Conservation (phyloP, 768 basidiomycete genomes). For the Phaffia tasmanica region DNA sequence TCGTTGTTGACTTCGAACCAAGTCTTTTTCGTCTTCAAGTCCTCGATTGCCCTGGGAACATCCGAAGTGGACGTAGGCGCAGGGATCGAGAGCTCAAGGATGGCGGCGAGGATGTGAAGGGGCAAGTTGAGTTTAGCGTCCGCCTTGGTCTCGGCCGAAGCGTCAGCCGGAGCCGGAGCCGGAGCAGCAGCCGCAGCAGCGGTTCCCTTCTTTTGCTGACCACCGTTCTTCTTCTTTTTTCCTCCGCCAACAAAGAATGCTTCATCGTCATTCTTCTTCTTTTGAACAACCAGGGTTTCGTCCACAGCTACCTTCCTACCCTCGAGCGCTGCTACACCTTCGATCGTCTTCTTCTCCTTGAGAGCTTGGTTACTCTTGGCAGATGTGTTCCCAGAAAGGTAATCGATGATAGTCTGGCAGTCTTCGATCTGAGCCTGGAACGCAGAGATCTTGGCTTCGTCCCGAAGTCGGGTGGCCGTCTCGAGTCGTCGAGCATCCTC, state of each 20-base stretch:
- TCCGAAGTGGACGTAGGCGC: constrained; percentile 69
- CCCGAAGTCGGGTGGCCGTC: constrained; percentile 64
- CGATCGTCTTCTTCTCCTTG: constrained; percentile 27
- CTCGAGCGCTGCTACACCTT: constrained; percentile 54
- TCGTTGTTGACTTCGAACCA: constrained; percentile 92
- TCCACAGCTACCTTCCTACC: constrained; percentile 66
- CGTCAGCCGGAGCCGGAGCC: constrained; percentile 29
- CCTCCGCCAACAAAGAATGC: constrained; percentile 41
- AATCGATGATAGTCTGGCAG: constrained; percentile 82
- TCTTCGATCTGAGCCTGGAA: constrained; percentile 91
- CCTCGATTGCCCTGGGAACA: constrained; percentile 70
- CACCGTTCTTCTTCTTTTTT: constrained; percentile 44
- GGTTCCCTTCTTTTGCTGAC: constrained; percentile 30
- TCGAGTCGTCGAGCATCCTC: constrained; percentile 72
- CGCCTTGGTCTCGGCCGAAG: constrained; percentile 14
- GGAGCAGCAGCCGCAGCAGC: constrained; percentile 35
- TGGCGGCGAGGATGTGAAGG: constrained; percentile 72
- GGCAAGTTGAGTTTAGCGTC: constrained; percentile 57
- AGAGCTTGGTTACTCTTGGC: constrained; percentile 4
- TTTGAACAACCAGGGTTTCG: constrained; percentile 53
- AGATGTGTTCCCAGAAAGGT: constrained; percentile 46
- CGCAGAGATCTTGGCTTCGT: constrained; percentile 82
- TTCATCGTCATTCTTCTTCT: constrained; percentile 88
- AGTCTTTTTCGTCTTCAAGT: constrained; percentile 83
- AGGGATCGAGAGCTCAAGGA: constrained; percentile 77